Evolutionary conservation across 306 rosid species (phyloP), one percentile per base, ranked within the genome.

Genomic region (Myrica gale): DNA sequence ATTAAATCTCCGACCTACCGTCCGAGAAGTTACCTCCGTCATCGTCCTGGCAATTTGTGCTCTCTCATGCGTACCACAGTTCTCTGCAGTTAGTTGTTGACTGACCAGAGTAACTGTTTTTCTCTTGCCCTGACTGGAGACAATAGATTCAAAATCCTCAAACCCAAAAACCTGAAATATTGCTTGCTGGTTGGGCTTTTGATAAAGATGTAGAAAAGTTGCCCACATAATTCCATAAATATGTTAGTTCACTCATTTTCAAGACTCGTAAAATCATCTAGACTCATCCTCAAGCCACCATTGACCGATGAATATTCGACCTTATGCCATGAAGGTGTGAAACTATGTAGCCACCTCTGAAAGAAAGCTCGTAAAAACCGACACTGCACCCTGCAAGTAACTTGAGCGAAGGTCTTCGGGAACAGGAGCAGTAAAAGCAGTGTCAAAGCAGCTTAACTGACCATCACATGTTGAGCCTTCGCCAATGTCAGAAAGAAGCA

Each of bases 311-410:
- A 61, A 12, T 61, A 61, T 37, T 61, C 7, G 4, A 61, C 16
- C 26, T 23, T 37, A 15, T 39, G 6, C 39, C 3, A 1, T 12
- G 16, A 56, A 56, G 9, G 45, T 50, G 56, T 7, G 74, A 57
- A 60, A 71, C 81, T 87, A 91, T 5, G 88, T 68, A 13, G 96
- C 80, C 74, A 84, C 75, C 88, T 95, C 97, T 0, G 97, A 88
- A 67, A 95, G 89, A 74, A 78, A 87, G 84, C 96, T 84, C 56
- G 97, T 90, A 84, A 90, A 95, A 55, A 90, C 87, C 69, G 88
- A 85, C 37, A 80, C 89, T 7, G 97, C 95, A 74, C 88, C 97
- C 78, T 92, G 98, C 85, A 95, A 77, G 85, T 87, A 92, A 80
- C 87, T 82, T 0, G 98, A 85, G 55, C 92, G 93, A 20, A 81